phyloP scores from a whole-genome alignment of 2,329 filamentous ascomycete genomes.

The Sporothrix variecibatus region DNA sequence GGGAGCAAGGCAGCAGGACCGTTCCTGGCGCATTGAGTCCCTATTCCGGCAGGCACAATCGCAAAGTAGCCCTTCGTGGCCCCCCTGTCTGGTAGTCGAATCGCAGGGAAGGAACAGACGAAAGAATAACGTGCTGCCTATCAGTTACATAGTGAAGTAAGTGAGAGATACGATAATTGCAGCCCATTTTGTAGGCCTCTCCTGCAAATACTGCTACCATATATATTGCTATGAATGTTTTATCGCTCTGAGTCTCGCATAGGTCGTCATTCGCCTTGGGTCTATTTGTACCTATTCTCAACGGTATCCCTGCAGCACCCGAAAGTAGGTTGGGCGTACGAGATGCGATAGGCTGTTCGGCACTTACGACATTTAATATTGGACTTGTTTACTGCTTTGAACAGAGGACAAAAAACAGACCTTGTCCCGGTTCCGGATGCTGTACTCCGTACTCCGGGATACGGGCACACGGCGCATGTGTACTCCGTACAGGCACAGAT shows the following conservation, averaged over 20 bases:
- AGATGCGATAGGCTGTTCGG: background rate
- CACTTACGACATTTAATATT: background rate
- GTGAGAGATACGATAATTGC: background rate
- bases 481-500: background rate
- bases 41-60: constrained; percentile 2
- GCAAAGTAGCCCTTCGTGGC: background rate
- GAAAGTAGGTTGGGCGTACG: background rate
- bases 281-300: background rate
- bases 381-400: background rate
- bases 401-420: background rate
- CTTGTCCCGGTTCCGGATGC: background rate
- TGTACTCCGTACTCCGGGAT: background rate
- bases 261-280: background rate
- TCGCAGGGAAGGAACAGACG: background rate
- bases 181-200: background rate
- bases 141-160: background rate
- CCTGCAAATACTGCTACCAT: background rate
- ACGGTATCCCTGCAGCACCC: background rate
- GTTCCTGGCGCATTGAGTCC: background rate
- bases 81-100: background rate
- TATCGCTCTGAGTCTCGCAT: background rate
- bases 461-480: background rate
- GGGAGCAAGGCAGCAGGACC: background rate
- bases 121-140: background rate
- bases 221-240: background rate